These are phyloP conservation scores for Aleurites moluccanus DNA, from an alignment of 441 rosid genomes.

Conservation along the genomic window DNA sequence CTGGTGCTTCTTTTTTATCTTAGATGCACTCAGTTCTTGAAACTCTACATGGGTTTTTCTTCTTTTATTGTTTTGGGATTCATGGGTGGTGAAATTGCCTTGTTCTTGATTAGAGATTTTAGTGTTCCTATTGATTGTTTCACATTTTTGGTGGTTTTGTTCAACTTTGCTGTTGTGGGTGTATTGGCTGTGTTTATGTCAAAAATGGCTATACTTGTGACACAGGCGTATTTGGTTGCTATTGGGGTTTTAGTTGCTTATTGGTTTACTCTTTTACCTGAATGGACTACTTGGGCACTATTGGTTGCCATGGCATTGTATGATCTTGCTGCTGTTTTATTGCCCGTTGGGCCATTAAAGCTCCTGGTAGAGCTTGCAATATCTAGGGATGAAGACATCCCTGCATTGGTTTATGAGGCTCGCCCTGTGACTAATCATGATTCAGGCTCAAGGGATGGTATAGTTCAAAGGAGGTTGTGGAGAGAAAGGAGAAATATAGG, in stretches of 20 bases:
- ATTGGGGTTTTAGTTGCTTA: slow-evolving; percentile 89
- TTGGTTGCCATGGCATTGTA: slow-evolving; percentile 79
- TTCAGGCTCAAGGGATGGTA: slow-evolving; percentile 30
- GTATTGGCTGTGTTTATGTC: slow-evolving; percentile 85
- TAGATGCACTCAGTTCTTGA: slow-evolving; percentile 76
- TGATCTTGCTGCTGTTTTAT: slow-evolving; percentile 88
- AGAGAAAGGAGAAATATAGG: slow-evolving; percentile 50
- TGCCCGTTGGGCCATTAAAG: slow-evolving; percentile 90
- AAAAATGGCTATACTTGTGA: slow-evolving; percentile 73
- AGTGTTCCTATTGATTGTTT: slow-evolving; percentile 61
- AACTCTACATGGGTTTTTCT: slow-evolving; percentile 81
- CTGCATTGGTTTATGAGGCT: slow-evolving; percentile 87
- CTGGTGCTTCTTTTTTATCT: slow-evolving; percentile 85
- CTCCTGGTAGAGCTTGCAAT: slow-evolving; percentile 93
- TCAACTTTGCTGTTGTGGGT: slow-evolving; percentile 78
- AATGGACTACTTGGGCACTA: slow-evolving; percentile 91
- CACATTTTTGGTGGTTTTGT: slow-evolving; percentile 57
- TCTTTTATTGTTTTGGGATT: slow-evolving; percentile 77
- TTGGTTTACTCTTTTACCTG: slow-evolving; percentile 88
- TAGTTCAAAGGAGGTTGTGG: slow-evolving; percentile 67
- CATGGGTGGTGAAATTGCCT: slow-evolving; percentile 73
- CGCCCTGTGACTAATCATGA: slow-evolving; percentile 62
- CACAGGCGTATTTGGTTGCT: slow-evolving; percentile 74
- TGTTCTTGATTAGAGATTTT: slow-evolving; percentile 51
- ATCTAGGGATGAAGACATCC: slow-evolving; percentile 93